phyloP scores from a whole-genome alignment of 2,329 filamentous ascomycete species.

The Alternaria angustiovoidea region DNA sequence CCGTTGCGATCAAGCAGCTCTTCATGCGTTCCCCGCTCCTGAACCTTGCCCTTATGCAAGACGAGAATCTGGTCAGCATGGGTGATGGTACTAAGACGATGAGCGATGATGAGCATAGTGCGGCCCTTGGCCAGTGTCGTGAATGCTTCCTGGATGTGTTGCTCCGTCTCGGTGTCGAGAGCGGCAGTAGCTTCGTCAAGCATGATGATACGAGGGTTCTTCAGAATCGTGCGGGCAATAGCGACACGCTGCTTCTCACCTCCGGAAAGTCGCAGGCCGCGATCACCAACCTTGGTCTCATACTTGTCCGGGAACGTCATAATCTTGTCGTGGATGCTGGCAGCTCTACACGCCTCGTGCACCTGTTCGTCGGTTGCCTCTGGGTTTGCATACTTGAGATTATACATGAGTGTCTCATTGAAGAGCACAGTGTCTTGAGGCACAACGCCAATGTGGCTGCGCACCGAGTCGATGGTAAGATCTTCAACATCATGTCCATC shows the following conservation, averaged over 20 bases:
- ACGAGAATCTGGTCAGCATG: constrained; percentile 65
- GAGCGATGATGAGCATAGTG: constrained; percentile 95
- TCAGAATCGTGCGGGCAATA: constrained; percentile 91
- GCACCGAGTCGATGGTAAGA: constrained; percentile 91
- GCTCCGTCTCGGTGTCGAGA: constrained; percentile 89
- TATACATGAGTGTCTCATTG: constrained; percentile 95
- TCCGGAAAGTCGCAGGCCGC: constrained; percentile 84
- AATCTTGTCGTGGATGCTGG: constrained; percentile 93
- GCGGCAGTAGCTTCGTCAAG: constrained; percentile 93
- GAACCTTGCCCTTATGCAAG: constrained; percentile 61
- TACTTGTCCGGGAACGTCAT: constrained; percentile 88
- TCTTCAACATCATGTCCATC: constrained; percentile 86
- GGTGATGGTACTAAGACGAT: constrained; percentile 65
- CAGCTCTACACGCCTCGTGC: constrained; percentile 80
- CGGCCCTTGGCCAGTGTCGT: constrained; percentile 82
- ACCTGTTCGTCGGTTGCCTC: constrained; percentile 82
- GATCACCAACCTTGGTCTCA: constrained; percentile 88
- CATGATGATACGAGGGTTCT: constrained; percentile 90
- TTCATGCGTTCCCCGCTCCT: constrained; percentile 61
- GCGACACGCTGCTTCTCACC: constrained; percentile 94
- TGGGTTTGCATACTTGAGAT: constrained; percentile 87
- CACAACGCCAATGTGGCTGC: constrained; percentile 91
- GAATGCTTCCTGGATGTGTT: constrained; percentile 89
- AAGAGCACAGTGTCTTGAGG: constrained; percentile 96
- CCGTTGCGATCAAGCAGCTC: constrained; percentile 58